Evolutionary conservation across 352 stramenopile genomes (phyloP).

Genomic region (Globisporangium uncinulatum): DNA sequence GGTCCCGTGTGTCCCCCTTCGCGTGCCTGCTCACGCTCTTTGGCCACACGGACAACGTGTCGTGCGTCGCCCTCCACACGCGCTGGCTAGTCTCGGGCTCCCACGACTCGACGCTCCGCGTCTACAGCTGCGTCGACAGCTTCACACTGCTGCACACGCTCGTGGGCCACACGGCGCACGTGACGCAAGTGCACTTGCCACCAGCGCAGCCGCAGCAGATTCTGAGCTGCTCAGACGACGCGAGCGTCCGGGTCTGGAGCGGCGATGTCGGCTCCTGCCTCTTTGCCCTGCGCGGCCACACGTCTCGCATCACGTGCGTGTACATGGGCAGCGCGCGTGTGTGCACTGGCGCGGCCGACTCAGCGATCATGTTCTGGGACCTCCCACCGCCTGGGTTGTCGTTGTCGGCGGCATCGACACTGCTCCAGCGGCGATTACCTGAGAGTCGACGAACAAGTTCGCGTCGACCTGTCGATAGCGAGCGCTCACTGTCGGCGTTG

Average conservation of each 20-base stretch:
- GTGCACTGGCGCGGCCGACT: constrained; percentile 57
- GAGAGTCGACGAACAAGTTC: background rate
- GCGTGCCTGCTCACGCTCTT: constrained; percentile 56
- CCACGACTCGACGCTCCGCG: constrained; percentile 51
- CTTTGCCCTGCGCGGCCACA: constrained; percentile 32
- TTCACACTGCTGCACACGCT: constrained; percentile 43
- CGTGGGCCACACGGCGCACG: constrained; percentile 42
- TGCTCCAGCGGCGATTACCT: background rate
- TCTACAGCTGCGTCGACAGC: constrained; percentile 32
- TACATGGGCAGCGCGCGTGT: constrained; percentile 17
- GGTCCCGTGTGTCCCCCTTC: constrained; percentile 41
- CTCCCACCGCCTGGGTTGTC: constrained; percentile 1
- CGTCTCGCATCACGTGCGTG: constrained; percentile 51
- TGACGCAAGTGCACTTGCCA: constrained; percentile 47
- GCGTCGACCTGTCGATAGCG: background rate
- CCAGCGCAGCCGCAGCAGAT: constrained; percentile 18
- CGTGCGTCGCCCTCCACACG: constrained; percentile 38
- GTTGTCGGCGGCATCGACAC: background rate
- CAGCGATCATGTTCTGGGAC: constrained; percentile 55
- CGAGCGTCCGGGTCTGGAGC: constrained; percentile 54
- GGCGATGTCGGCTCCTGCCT: constrained; percentile 32
- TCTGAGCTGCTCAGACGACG: constrained; percentile 58
- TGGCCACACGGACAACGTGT: constrained; percentile 59
- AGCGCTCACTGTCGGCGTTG: constrained; percentile 9
- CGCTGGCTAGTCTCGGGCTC: constrained; percentile 66